These are phyloP conservation scores for Podospora anserina DNA, from an alignment of 495 filamentous ascomycete species.

Conservation along the genomic window DNA sequence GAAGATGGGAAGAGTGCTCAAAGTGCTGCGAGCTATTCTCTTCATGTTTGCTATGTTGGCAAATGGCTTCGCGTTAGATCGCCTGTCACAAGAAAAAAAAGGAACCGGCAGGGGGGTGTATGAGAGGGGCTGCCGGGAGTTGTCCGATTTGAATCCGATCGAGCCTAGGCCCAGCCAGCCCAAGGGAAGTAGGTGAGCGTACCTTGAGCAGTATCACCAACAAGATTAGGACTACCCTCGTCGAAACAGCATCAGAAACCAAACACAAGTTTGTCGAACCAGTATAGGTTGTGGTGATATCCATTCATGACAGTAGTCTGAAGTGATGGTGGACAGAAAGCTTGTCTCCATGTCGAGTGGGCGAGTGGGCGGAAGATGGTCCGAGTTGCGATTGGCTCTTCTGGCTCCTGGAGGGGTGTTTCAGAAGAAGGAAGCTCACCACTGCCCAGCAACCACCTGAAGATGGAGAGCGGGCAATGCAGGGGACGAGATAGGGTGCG, in stretches of 20 bases:
- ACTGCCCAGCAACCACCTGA: not conserved
- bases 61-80: not conserved
- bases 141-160: not conserved
- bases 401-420: not conserved
- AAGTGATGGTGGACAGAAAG: conserved; percentile 1
- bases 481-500: not conserved
- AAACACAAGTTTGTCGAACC: not conserved
- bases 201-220: not conserved
- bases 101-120: not conserved
- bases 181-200: not conserved
- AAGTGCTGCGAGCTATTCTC: not conserved
- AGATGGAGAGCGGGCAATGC: not conserved
- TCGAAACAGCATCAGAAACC: not conserved
- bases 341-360: not conserved
- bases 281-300: not conserved
- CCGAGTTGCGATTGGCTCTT: conserved; percentile 1
- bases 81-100: not conserved
- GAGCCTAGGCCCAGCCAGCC: not conserved
- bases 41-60: not conserved
- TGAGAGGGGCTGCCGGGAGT: not conserved
- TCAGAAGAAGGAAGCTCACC: not conserved
- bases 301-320: not conserved
- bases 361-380: not conserved
- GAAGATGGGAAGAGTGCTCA: not conserved
- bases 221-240: not conserved